A percentile compares a stretch with the other conserved stretches of the same genome.
phyloP scores from a whole-genome alignment of 1,139 yeast genomes.

The Eremothecium gossypii region DNA sequence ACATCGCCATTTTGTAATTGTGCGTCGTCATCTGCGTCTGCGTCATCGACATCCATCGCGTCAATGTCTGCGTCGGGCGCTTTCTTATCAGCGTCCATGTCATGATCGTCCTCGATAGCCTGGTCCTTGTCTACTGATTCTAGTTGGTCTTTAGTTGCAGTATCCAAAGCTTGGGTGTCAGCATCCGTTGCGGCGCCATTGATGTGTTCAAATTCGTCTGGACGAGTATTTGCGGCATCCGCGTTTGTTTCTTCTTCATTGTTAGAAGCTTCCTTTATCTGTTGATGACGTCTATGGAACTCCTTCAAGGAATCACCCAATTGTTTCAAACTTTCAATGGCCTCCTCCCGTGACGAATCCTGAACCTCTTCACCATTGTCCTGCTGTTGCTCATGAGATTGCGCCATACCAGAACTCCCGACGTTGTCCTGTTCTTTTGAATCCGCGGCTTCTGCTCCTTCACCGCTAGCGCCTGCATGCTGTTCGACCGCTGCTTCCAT shows the following conservation, averaged over 20 bases:
- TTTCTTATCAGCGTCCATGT: constrained; percentile 36
- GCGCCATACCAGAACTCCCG: constrained; percentile 64
- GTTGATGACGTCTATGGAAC: constrained; percentile 84
- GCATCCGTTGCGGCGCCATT: constrained; percentile 69
- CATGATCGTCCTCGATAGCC: constrained; percentile 55
- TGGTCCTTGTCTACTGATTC: constrained; percentile 72
- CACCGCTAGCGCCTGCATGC: constrained; percentile 60
- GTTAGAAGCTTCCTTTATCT: constrained; percentile 56
- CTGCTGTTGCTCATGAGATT: constrained; percentile 37
- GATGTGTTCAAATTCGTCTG: constrained; percentile 87
- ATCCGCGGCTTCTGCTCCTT: constrained; percentile 67
- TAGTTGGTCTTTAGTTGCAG: constrained; percentile 73
- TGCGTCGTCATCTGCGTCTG: constrained; percentile 10
- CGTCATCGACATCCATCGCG: constrained; percentile 17
- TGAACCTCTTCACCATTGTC: constrained; percentile 31
- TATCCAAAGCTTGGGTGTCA: constrained; percentile 89
- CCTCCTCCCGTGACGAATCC: constrained; percentile 61
- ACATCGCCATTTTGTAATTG: constrained; percentile 15
- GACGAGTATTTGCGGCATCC: constrained; percentile 52
- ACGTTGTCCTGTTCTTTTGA: constrained; percentile 53
- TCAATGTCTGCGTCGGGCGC: constrained; percentile 15
- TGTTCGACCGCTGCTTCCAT: constrained; percentile 64
- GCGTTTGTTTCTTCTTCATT: constrained; percentile 37
- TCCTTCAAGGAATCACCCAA: constrained; percentile 87
- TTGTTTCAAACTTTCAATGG: constrained; percentile 75